These are phyloP conservation scores for Triticum dicoccoides DNA, from an alignment of 176 grass and related monocot species.

Conservation along the genomic window DNA sequence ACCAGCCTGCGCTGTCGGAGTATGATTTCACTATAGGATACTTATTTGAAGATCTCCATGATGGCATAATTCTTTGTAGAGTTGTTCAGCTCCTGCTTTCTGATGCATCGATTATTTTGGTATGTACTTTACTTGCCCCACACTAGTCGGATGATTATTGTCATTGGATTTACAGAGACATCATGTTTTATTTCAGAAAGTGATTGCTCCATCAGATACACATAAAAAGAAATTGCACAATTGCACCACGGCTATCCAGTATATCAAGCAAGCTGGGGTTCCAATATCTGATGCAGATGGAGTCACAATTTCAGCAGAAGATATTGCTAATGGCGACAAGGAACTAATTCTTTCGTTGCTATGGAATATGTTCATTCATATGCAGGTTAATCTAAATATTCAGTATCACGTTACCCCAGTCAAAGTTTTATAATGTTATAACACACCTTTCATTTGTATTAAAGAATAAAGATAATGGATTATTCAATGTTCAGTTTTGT, in stretches of 20 bases:
- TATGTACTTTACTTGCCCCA: constrained; percentile 12
- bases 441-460: neutral
- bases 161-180: constrained; percentile 12
- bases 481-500: neutral
- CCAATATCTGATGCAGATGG: constrained; percentile 52
- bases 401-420: neutral
- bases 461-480: constrained; percentile 5
- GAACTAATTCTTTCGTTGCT: constrained; percentile 56
- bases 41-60: constrained; percentile 71
- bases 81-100: constrained; percentile 52
- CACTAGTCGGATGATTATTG: neutral
- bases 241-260: constrained; percentile 43
- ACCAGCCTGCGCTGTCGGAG: constrained; percentile 51
- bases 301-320: constrained; percentile 47
- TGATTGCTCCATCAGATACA: constrained; percentile 54
- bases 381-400: constrained; percentile 47
- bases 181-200: constrained; percentile 42
- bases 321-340: constrained; percentile 56
- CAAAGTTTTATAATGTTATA: neutral
- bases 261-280: constrained; percentile 45
- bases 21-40: constrained; percentile 57
- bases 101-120: constrained; percentile 53
- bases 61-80: constrained; percentile 67
- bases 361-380: constrained; percentile 55
- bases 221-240: constrained; percentile 65